Base-by-base conservation (phyloP, 768 basidiomycete species). In the Kwoniella mangroviensis region DNA sequence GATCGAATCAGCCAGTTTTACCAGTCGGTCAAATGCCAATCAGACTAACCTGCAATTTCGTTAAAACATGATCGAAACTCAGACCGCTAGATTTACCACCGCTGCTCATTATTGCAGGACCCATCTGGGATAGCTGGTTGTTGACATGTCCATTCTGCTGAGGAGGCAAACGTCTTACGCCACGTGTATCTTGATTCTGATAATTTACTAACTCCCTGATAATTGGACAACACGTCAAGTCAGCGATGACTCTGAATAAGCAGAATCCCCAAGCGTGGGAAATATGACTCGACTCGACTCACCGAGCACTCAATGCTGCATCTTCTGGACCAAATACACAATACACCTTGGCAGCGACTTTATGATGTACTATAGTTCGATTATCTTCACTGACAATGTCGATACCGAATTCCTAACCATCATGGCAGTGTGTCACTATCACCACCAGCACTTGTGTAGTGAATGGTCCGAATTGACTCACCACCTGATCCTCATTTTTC, bases 381-480 rank as follows among this genome's bases (percentile, higher is more conserved):
- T 95, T 97, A 86, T 99, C 97, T 79, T 99, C 97, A 72, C 93
- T 92, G 64, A 97, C 92, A 72, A 99, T 99, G 85, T 98, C 97
- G 78, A 98, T 99, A 67, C 97, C 97, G 82, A 97, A 98, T 90
- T 98, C 95, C 94, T 96, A 72, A 21, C 17, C 42, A 15, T 28
- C 6, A n/a, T 13, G 19, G 41, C 45, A 28, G 45, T 43, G 15
- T 59, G 28, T 3, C 22, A 54, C 7, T 22, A 54, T 12, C 11
- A n/a, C 53, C 24, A 13, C 34, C 34, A 34, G 34, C 34, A 34
- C 34, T 34, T 34, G 34, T 34, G 9, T 7, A 34, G 34, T 34
- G 34, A 34, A 34, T 34, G 34, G 34, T 34, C 34, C 6, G 34
- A 34, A 34, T 21, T 26, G 7, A 70, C 94, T 72, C 87, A 97